Base-by-base conservation (phyloP, 1,284 basidiomycete species). In the Leccinum fallax region DNA sequence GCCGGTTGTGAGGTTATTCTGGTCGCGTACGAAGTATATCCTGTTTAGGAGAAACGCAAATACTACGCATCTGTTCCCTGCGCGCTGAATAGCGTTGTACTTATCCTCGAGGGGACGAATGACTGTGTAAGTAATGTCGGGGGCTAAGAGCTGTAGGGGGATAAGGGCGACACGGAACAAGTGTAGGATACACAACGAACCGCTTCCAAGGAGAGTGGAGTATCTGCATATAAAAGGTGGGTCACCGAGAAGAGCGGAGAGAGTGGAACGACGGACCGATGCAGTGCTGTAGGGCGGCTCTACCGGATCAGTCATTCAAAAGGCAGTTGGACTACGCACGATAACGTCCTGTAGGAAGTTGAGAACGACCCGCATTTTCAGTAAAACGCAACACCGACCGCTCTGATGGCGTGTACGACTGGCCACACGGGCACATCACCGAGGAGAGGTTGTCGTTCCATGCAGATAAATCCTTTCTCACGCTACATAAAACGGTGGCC, bases 11-110 rank as follows among this genome's bases (percentile, higher is more conserved):
- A 92, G 77, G 77, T 62, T 58, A 28, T 88, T 83, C 66, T 87
- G 78, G 74, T 94, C 91, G 28, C 90, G 85, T 24, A 87, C 75
- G 75, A 97, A 97, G 75, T 96, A 87, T 11, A 95, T 87, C 53
- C 93, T 88, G 75, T 95, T 97, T 59, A 98, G 80, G 10, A 98
- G 86, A 62, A 96, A 84, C 69, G 93, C 95, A 75, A 97, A 97
- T 6, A 95, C 89, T 61, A 93, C 78, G 30, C 89, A 85, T 72
- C 86, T 83, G 75, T 92, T 92, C 19, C 88, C 88, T 54, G 78
- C 72, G 24, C 80, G 81, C 69, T 91, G 88, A 36, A 91, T 75
- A 11, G 78, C 77, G 43, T 81, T 78, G 73, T 93, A 93, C 73
- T 91, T 93, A 58, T 92, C 88, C 60, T 85, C 81, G 21, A 93